A percentile compares a stretch with the other conserved stretches of the same genome.
These are phyloP conservation scores for Fusarium sp. DNA, from an alignment of 2,329 filamentous ascomycete genomes.

Conservation along the genomic window DNA sequence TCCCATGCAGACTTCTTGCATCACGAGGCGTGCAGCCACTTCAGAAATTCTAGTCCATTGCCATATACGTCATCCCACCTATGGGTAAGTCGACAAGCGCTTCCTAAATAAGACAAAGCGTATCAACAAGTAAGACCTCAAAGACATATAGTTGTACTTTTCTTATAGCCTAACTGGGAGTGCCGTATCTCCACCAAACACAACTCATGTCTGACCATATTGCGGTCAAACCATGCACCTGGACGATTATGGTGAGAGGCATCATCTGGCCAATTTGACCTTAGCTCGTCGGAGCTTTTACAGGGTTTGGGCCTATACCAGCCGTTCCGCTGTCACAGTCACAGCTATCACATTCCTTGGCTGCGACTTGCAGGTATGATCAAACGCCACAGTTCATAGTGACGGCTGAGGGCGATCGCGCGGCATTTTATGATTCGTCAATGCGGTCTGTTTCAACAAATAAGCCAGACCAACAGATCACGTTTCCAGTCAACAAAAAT, in stretches of 20 bases:
- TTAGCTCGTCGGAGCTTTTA: neutral
- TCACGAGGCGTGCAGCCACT: neutral
- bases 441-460: no score
- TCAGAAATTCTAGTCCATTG: neutral
- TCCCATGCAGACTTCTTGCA: neutral
- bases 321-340: neutral
- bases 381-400: neutral
- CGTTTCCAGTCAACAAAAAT: neutral
- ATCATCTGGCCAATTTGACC: neutral
- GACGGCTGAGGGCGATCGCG: neutral
- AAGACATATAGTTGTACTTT: neutral
- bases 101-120: neutral
- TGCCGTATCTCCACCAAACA: rapidly evolving
- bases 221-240: neutral
- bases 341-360: neutral
- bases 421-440: no score
- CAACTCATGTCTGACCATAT: rapidly evolving
- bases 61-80: neutral
- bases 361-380: neutral
- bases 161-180: neutral
- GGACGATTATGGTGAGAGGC: neutral
- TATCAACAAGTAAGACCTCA: neutral
- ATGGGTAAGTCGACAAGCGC: neutral
- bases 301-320: neutral
- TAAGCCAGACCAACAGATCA: rapidly evolving